These are phyloP conservation scores for Phylloporus sp. DNA, from an alignment of 768 basidiomycete species.

Conservation along the genomic window DNA sequence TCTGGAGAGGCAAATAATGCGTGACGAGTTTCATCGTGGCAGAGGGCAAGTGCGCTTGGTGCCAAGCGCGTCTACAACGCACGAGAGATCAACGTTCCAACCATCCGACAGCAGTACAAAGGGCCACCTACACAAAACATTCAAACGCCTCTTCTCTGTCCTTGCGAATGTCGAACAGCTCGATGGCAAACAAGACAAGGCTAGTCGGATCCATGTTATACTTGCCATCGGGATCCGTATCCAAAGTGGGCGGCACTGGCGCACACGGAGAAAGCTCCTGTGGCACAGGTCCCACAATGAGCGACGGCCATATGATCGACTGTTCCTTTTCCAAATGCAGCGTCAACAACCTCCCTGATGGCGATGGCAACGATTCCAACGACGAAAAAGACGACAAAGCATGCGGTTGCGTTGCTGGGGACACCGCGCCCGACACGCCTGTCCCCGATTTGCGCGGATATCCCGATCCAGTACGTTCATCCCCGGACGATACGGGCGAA, in stretches of 20 bases:
- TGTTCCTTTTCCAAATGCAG: slow-evolving; percentile 77
- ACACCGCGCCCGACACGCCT: slow-evolving; percentile 48
- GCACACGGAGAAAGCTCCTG: slow-evolving; percentile 51
- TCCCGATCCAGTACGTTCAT: slow-evolving; percentile 36
- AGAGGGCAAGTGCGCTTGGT: slow-evolving; percentile 67
- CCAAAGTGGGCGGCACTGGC: slow-evolving; percentile 49
- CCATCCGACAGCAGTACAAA: background rate
- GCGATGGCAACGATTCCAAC: slow-evolving; percentile 61
- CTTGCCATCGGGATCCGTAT: slow-evolving; percentile 47
- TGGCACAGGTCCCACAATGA: slow-evolving; percentile 69
- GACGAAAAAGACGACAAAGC: slow-evolving; percentile 73
- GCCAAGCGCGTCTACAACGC: slow-evolving; percentile 70
- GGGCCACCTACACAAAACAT: slow-evolving; percentile 60
- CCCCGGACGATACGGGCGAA: slow-evolving; percentile 58
- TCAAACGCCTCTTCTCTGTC: slow-evolving; percentile 77
- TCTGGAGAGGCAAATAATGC: slow-evolving; percentile 61
- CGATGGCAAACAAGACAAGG: slow-evolving; percentile 63
- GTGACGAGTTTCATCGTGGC: slow-evolving; percentile 74
- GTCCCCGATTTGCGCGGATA: slow-evolving; percentile 19
- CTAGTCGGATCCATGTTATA: slow-evolving; percentile 89
- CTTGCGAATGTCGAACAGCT: slow-evolving; percentile 68
- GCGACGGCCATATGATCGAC: slow-evolving; percentile 77
- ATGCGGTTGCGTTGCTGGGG: slow-evolving; percentile 50
- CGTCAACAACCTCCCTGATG: slow-evolving; percentile 65
- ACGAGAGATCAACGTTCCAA: background rate